Evolutionary conservation across 169 alveolate species (phyloP), one percentile per base, ranked within the genome.

Genomic region (Amoebophrya sp.): DNA sequence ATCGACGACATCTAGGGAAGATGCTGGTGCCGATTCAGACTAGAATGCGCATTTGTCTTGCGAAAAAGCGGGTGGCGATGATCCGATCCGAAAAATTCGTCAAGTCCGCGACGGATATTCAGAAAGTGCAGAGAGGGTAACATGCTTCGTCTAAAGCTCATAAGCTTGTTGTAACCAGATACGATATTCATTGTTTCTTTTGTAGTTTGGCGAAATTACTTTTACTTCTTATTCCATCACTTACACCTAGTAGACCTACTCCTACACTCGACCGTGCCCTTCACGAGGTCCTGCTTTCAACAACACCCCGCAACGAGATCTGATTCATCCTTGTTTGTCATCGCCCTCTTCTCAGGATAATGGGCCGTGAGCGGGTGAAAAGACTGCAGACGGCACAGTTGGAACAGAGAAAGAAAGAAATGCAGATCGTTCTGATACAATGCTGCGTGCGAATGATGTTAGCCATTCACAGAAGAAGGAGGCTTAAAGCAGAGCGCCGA

Each of bases 1-100:
- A 65, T 18, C 83, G 83, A 26, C 2, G 83, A 65, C 83, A 65
- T 36, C 83, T 65, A 10, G 83, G 83, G 83, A 65, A 65, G 83
- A 65, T 65, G 26, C 38, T 65, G 1, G 83, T 65, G 2, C 83
- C 83, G 33, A 65, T 65, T 0, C 83, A 65, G 83, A 65, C 36
- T 6, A 29, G 83, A 10, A 65, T 65, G 83, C 83, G 83, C 18
- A 65, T 65, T 36, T 29, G 18, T 26, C 26, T 65, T 29, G 83
- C 83, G 33, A 65, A 65, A 26, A 65, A 65, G 83, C 83, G 2
- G n/a, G 83, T 65, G 12, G 83, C 83, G 33, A 1, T 29, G 33
- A 65, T 65, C 10, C 83, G 83, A 65, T 26, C 18, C 26, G 33
- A 36, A 26, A 6, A 26, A 65, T 65, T 65, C 83, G n/a, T 65